Base-by-base conservation (phyloP, 495 filamentous ascomycete species). In the Tetracladium setigerum region DNA sequence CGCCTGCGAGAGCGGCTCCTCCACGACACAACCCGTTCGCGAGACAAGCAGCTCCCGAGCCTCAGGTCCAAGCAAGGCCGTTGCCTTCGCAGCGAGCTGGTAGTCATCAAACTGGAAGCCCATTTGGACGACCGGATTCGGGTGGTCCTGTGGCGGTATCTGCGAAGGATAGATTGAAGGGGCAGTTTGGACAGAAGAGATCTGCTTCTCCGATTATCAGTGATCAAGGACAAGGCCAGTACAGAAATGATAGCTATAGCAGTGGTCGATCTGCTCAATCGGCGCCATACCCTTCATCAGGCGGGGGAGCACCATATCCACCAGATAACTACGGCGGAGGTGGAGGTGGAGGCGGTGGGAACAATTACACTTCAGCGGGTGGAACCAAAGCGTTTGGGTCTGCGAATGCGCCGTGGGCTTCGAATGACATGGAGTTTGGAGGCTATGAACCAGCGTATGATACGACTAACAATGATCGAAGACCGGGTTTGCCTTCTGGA, bases 41-140 rank as follows among this genome's bases (percentile, higher is more conserved):
- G 33, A 41, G 57, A 50, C 27, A 60, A 44, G 43, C 66, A 48
- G 45, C 54, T 43, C 19, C 54, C 46, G 17, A 61, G 47, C 69
- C 69, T 0, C 60, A 70, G 13, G 61, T 70, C 5, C 63, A 72
- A 30, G 58, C 70, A n/a, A 62, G 84, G 18, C 83, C 81, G 11
- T 56, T 86, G 49, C 83, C 81, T 6, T 86, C 81, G 50, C 86
- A 89, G 63, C 66, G 82, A 14, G 74, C 73, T 2, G 84, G 83
- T 5, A 88, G 85, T 49, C 84, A 86, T 58, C 85, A 91, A 67
- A 66, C 50, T 35, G 59, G 62, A 42, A 34, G 54, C 35, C 51
- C 52, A 39, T 58, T 57, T 44, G 61, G 59, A 44, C 52, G 65
- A 57, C 58, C 67, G 53, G 59, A 65, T 50, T 62, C 64, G 42